Evolutionary conservation across 106 monocot species (phyloP).

Genomic region (Xerophyta viscosa): DNA sequence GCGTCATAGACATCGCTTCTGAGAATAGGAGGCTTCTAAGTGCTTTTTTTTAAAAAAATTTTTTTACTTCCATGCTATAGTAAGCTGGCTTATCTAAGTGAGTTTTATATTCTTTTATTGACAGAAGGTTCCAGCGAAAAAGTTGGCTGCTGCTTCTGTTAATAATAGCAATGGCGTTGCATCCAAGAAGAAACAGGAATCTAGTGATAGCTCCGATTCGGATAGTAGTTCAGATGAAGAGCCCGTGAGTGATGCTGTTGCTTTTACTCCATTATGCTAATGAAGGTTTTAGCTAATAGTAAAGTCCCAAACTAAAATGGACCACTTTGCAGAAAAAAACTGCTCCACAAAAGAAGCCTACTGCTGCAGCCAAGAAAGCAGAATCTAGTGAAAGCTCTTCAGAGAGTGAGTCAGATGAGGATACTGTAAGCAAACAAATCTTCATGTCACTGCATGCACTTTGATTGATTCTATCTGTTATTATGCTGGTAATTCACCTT

Average conservation of each 20-base stretch:
- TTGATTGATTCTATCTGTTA: too few species aligned
- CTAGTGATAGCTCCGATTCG: slow-evolving; percentile 44
- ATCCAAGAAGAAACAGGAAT: slow-evolving; percentile 25
- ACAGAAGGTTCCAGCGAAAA: slow-evolving; percentile 6
- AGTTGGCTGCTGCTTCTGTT: slow-evolving; percentile 5
- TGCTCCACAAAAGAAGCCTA: slow-evolving; percentile 9
- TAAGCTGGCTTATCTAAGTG: neutral
- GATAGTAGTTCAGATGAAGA: slow-evolving; percentile 42
- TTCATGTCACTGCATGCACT: too few species aligned
- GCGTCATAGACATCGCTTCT: too few species aligned
- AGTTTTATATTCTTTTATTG: neutral
- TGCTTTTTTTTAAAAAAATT: too few species aligned
- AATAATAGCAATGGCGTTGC: slow-evolving; percentile 14
- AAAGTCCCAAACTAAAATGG: too few species aligned
- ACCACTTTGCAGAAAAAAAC: slow-evolving; percentile 15
- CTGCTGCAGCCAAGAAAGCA: slow-evolving; percentile 10
- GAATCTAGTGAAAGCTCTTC: slow-evolving; percentile 22
- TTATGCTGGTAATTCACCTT: too few species aligned
- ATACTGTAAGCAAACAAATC: slow-evolving; percentile 4
- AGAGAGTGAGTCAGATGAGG: slow-evolving; percentile 23
- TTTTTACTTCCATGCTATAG: too few species aligned
- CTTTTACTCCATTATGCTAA: too few species aligned
- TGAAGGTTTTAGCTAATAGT: too few species aligned
- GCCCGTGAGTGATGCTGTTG: slow-evolving; percentile 18
- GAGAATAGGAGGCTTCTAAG: too few species aligned